phyloP scores from a whole-genome alignment of 1,139 yeast genomes.

The Yamadazyma blattariae region DNA sequence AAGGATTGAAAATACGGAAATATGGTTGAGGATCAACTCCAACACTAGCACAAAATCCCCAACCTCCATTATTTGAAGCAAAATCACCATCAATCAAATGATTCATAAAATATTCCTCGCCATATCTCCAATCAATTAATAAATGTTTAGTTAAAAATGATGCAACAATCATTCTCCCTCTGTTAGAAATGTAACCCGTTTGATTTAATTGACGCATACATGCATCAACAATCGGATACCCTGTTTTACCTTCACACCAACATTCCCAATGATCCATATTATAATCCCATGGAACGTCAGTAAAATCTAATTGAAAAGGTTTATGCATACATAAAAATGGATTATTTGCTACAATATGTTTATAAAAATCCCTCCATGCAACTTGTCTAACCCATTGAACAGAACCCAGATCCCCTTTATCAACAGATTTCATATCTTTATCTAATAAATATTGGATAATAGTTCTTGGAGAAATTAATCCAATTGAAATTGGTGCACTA shows the following conservation, averaged over 20 bases:
- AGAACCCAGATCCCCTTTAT: slow-evolving; percentile 27
- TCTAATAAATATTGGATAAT: slow-evolving; percentile 27
- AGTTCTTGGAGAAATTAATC: slow-evolving; percentile 42
- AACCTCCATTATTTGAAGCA: slow-evolving; percentile 55
- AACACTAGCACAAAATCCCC: slow-evolving; percentile 53
- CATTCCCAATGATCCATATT: slow-evolving; percentile 33
- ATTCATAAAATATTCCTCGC: slow-evolving; percentile 49
- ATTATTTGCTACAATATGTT: slow-evolving; percentile 46
- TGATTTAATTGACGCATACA: slow-evolving; percentile 48
- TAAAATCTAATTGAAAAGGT: slow-evolving; percentile 44
- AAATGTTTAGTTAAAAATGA: slow-evolving; percentile 51
- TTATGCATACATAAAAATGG: slow-evolving; percentile 51
- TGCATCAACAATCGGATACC: slow-evolving; percentile 57
- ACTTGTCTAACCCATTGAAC: slow-evolving; percentile 49
- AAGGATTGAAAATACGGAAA: slow-evolving; percentile 54
- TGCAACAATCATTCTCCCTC: slow-evolving; percentile 54
- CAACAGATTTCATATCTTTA: slow-evolving; percentile 21
- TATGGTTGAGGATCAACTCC: slow-evolving; percentile 57
- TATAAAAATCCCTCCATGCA: slow-evolving; percentile 59
- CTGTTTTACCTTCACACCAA: slow-evolving; percentile 55
- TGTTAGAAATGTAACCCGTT: slow-evolving; percentile 54
- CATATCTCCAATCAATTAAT: slow-evolving; percentile 54
- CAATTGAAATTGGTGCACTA: slow-evolving; percentile 46
- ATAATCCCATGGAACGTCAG: slow-evolving; percentile 41
- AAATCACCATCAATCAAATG: slow-evolving; percentile 52